These are phyloP conservation scores for Salix koriyanagi DNA, from an alignment of 345 rosid species.

Conservation along the genomic window DNA sequence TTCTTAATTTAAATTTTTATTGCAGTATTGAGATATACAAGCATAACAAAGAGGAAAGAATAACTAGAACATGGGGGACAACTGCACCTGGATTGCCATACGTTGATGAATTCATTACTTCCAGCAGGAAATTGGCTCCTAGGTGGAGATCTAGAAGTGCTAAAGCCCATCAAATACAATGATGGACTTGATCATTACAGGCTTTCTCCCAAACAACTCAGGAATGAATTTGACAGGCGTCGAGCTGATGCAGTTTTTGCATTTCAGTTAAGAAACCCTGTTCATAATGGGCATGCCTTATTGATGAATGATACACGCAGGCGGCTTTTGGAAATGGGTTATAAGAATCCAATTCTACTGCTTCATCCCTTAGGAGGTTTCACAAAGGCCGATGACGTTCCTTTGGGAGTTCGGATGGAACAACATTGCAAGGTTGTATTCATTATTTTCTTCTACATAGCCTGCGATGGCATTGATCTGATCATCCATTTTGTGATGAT, in stretches of 20 bases:
- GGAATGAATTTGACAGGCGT: slow-evolving; percentile 74
- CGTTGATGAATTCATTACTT: slow-evolving; percentile 66
- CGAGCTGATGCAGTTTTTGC: slow-evolving; percentile 97
- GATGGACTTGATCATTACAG: slow-evolving; percentile 97
- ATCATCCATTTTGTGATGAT: neutral
- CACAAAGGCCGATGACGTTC: slow-evolving; percentile 92
- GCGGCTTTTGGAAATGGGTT: slow-evolving; percentile 84
- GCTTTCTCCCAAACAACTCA: slow-evolving; percentile 79
- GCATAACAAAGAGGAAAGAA: slow-evolving; percentile 91
- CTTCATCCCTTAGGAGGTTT: slow-evolving; percentile 98
- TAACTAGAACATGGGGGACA: slow-evolving; percentile 94
- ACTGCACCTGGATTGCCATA: slow-evolving; percentile 87
- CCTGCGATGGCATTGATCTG: neutral
- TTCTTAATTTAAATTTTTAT: neutral
- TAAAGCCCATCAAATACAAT: slow-evolving; percentile 68
- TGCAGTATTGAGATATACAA: slow-evolving; percentile 82
- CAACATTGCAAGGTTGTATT: slow-evolving; percentile 80
- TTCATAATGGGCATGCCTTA: slow-evolving; percentile 91
- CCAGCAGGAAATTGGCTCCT: slow-evolving; percentile 91
- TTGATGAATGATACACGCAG: slow-evolving; percentile 87
- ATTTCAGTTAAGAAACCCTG: slow-evolving; percentile 89
- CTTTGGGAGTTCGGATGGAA: slow-evolving; percentile 91
- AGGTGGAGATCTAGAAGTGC: slow-evolving; percentile 86
- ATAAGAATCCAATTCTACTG: slow-evolving; percentile 77
- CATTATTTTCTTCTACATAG: neutral